These are phyloP conservation scores for Pseudomassariella vexata DNA, from an alignment of 2,329 filamentous ascomycete species.

Conservation along the genomic window DNA sequence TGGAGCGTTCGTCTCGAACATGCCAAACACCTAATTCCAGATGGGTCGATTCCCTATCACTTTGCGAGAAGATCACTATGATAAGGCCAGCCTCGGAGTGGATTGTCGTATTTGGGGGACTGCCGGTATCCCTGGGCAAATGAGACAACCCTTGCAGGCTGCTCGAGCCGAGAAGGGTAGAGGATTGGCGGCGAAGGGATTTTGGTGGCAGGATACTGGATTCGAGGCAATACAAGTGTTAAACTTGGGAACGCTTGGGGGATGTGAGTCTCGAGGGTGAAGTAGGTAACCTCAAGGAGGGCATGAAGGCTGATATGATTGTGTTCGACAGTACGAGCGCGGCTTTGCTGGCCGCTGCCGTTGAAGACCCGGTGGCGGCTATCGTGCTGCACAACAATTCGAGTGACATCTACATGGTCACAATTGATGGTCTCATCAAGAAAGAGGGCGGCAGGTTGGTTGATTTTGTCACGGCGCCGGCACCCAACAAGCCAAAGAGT, in stretches of 20 bases:
- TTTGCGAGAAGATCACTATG: slow-evolving; percentile 22
- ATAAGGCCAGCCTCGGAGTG: slow-evolving; percentile 24
- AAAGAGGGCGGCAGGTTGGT: slow-evolving; percentile 9
- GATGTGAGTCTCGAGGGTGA: slow-evolving; percentile 32
- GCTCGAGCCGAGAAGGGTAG: slow-evolving; percentile 22
- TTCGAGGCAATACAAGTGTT: slow-evolving; percentile 35
- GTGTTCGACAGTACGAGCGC: slow-evolving; percentile 31
- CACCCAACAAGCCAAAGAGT: slow-evolving; percentile 1
- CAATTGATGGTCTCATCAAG: slow-evolving; percentile 10
- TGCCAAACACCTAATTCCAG: slow-evolving; percentile 45
- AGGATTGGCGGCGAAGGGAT: slow-evolving; percentile 16
- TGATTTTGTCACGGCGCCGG: slow-evolving; percentile 5
- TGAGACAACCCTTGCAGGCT: slow-evolving; percentile 25
- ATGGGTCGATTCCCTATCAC: slow-evolving; percentile 35
- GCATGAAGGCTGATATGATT: slow-evolving; percentile 41
- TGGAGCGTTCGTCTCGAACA: slow-evolving; percentile 33
- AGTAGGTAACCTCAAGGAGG: slow-evolving; percentile 38
- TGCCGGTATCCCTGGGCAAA: slow-evolving; percentile 25
- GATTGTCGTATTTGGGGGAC: slow-evolving; percentile 27
- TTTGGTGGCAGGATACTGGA: slow-evolving; percentile 19
- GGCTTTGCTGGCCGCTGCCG: slow-evolving; percentile 10
- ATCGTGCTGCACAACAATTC: slow-evolving; percentile 12
- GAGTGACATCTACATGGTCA: slow-evolving; percentile 11
- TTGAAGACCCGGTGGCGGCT: slow-evolving; percentile 11
- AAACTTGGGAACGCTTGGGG: slow-evolving; percentile 42